These are phyloP conservation scores for Fusarium nanum DNA, from an alignment of 2,329 filamentous ascomycete genomes.

Conservation along the genomic window DNA sequence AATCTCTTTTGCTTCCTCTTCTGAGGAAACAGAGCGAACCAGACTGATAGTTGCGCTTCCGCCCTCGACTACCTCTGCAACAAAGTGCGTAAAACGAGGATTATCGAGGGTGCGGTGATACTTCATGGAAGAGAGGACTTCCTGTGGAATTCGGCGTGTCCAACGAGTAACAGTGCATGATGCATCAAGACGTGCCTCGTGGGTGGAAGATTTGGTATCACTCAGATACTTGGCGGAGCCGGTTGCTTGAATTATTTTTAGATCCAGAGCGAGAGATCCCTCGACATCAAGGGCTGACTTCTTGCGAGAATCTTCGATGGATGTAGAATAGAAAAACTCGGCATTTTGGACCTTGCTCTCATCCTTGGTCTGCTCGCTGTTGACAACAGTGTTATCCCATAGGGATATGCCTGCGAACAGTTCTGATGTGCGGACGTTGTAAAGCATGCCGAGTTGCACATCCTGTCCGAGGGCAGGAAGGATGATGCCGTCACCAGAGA, in stretches of 20 bases:
- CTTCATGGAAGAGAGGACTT: slow-evolving; percentile 4
- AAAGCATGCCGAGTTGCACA: slow-evolving; percentile 3
- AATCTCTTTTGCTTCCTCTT: not conserved
- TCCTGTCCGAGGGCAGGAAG: not conserved
- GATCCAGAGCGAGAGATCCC: slow-evolving; percentile 1
- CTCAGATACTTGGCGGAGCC: slow-evolving; percentile 4
- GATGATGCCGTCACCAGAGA: not conserved
- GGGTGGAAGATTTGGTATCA: slow-evolving; percentile 1
- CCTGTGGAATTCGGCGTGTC: slow-evolving; percentile 2
- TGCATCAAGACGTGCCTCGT: slow-evolving; percentile 3
- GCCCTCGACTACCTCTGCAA: slow-evolving; percentile 1
- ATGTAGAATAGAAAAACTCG: slow-evolving; percentile 6
- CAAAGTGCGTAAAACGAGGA: slow-evolving; percentile 3
- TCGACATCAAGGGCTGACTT: slow-evolving; percentile 2
- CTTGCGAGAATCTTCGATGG: slow-evolving; percentile 3
- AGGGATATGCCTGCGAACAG: slow-evolving; percentile 1
- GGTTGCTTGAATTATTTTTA: slow-evolving; percentile 1
- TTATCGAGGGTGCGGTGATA: not conserved
- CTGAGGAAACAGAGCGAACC: not conserved
- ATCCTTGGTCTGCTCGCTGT: not conserved
- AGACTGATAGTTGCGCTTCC: slow-evolving; percentile 4
- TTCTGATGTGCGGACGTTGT: slow-evolving; percentile 2
- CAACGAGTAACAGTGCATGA: slow-evolving; percentile 5
- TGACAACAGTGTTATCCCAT: not conserved
- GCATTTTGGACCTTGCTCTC: slow-evolving; percentile 3